These are phyloP conservation scores for Heteromeles arbutifolia DNA, from an alignment of 306 rosid genomes.

Conservation along the genomic window DNA sequence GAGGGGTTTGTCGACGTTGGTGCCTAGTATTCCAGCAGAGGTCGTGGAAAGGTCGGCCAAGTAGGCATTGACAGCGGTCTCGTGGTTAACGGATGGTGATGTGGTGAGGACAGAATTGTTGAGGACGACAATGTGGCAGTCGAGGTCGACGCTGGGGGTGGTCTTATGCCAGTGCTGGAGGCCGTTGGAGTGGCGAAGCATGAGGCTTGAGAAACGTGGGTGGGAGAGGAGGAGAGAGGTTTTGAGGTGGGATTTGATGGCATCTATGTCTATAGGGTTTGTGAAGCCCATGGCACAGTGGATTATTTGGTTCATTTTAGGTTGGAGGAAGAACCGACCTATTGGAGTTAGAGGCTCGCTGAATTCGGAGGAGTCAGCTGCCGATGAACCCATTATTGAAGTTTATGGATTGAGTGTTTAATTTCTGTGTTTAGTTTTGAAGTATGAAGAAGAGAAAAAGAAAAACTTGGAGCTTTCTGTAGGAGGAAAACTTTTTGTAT, in stretches of 20 bases:
- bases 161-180: constrained; percentile 67
- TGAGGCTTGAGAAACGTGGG: constrained; percentile 66
- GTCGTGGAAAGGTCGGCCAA: constrained; percentile 39
- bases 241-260: background rate
- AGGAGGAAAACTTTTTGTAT: too few relatives aligned
- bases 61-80: constrained; percentile 44
- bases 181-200: constrained; percentile 52
- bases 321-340: background rate
- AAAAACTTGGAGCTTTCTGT: too few relatives aligned
- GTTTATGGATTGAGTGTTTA: too few relatives aligned
- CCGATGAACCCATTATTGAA: background rate
- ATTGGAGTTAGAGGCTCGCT: background rate
- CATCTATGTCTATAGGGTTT: background rate
- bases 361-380: background rate
- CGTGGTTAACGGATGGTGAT: background rate
- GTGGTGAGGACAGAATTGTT: constrained; percentile 6
- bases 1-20: constrained; percentile 45
- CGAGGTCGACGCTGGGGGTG: constrained; percentile 26
- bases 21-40: background rate
- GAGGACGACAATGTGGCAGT: constrained; percentile 38
- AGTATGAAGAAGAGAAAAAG: too few relatives aligned
- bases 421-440: too few relatives aligned
- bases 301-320: background rate
- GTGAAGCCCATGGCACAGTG: background rate
- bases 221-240: constrained; percentile 7